Conservation (phyloP, 2,329 filamentous ascomycete genomes). For the Diatrype stigma region DNA sequence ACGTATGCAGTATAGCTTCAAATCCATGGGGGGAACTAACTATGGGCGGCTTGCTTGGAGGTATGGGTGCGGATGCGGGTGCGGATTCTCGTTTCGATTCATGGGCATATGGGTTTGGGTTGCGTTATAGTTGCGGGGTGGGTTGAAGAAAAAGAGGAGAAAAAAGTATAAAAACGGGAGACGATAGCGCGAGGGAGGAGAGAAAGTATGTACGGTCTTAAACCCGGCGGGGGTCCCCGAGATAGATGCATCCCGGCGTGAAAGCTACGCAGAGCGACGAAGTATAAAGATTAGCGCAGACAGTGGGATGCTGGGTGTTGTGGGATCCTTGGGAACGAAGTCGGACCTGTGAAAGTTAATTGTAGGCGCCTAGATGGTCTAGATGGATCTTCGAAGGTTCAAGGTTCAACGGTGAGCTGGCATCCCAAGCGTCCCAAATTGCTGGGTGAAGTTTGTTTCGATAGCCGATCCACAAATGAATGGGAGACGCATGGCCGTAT, state of each 20-base stretch:
- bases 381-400: background rate
- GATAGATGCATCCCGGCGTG: background rate
- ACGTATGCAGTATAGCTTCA: slow-evolving; percentile 1
- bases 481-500: background rate
- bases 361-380: background rate
- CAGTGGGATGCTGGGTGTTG: background rate
- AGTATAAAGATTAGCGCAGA: background rate
- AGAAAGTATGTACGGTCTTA: background rate
- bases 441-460: background rate
- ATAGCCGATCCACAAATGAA: background rate
- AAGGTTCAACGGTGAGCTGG: background rate
- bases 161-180: background rate
- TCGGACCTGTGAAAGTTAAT: background rate
- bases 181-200: background rate
- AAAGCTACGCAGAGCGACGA: background rate
- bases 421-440: background rate
- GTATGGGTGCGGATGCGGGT: background rate
- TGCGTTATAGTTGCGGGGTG: background rate
- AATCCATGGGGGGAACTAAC: background rate
- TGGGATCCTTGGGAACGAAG: background rate
- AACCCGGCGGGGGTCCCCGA: background rate
- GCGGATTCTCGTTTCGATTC: slow-evolving; percentile 1
- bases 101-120: background rate
- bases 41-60: no score
- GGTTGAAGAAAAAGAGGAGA: background rate